Evolutionary conservation across 192 early-diverging fungal genomes (phyloP).

Genomic region (Chytriomyces hyalinus): DNA sequence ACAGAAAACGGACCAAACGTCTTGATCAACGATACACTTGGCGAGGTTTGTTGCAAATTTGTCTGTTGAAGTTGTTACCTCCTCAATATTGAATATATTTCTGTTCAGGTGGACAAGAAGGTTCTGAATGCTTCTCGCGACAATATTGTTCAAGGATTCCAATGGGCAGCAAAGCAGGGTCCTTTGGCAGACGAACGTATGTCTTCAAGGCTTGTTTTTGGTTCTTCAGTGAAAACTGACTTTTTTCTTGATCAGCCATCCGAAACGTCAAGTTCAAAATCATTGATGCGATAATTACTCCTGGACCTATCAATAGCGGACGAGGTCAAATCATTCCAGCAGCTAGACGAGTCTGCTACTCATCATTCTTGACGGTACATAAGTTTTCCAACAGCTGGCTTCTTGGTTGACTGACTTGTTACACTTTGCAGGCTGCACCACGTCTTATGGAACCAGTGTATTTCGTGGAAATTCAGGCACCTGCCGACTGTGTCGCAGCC

Average conservation of each 20-base stretch:
- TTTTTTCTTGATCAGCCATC: slow-evolving; percentile 65
- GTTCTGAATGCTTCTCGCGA: slow-evolving; percentile 80
- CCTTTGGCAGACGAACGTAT: slow-evolving; percentile 96
- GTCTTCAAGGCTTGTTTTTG: slow-evolving; percentile 16
- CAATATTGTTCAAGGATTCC: slow-evolving; percentile 93
- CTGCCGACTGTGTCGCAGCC: slow-evolving; percentile 91
- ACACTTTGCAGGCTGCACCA: slow-evolving; percentile 74
- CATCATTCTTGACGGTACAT: slow-evolving; percentile 85
- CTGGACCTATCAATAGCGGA: slow-evolving; percentile 88
- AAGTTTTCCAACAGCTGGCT: slow-evolving; percentile 7
- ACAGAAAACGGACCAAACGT: slow-evolving; percentile 90
- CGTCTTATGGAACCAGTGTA: slow-evolving; percentile 98
- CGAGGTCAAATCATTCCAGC: slow-evolving; percentile 97
- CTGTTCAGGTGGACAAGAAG: slow-evolving; percentile 71
- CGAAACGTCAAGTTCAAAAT: slow-evolving; percentile 95
- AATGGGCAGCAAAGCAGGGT: slow-evolving; percentile 96
- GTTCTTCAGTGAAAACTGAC: neutral
- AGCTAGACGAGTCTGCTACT: slow-evolving; percentile 94
- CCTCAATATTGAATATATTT: neutral
- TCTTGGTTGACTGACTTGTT: neutral
- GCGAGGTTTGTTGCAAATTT: slow-evolving; percentile 61
- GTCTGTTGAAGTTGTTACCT: neutral
- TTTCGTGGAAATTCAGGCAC: slow-evolving; percentile 95
- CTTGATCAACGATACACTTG: slow-evolving; percentile 94
- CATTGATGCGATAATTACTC: slow-evolving; percentile 81